phyloP scores from a whole-genome alignment of 2,329 filamentous ascomycete species.

The Neoarthrinium moseri region DNA sequence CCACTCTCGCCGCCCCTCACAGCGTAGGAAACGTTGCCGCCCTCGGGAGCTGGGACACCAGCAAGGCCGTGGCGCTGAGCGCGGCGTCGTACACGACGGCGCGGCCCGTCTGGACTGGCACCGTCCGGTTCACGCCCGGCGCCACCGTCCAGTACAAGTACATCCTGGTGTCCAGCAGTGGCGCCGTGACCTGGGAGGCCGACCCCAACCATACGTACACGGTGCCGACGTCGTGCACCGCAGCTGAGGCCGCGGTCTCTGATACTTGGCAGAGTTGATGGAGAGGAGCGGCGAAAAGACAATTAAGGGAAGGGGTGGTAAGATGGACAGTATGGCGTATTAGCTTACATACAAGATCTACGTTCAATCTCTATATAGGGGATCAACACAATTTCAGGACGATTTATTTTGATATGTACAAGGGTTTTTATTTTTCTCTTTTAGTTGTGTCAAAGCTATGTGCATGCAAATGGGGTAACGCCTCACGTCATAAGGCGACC shows the following conservation, averaged over 20 bases:
- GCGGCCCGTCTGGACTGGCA: slow-evolving; percentile 50
- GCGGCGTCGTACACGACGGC: slow-evolving; percentile 46
- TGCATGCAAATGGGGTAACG: too few relatives aligned
- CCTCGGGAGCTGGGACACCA: slow-evolving; percentile 51
- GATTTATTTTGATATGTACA: too few relatives aligned
- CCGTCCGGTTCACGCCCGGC: slow-evolving; percentile 44
- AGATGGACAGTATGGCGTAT: too few relatives aligned
- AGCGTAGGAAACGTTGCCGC: slow-evolving; percentile 22
- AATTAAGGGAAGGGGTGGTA: too few relatives aligned
- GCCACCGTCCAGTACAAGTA: slow-evolving; percentile 54
- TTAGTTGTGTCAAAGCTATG: too few relatives aligned
- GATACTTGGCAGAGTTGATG: slow-evolving; percentile 20
- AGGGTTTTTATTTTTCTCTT: too few relatives aligned
- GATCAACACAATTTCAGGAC: too few relatives aligned
- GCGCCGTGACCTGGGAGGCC: slow-evolving; percentile 52
- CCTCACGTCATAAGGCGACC: too few relatives aligned
- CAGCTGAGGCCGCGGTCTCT: slow-evolving; percentile 17
- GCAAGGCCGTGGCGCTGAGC: slow-evolving; percentile 42
- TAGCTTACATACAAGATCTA: too few relatives aligned
- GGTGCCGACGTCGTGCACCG: slow-evolving; percentile 20
- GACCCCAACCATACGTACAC: slow-evolving; percentile 35
- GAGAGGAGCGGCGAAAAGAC: too few relatives aligned
- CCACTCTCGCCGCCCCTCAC: not conserved
- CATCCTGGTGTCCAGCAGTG: slow-evolving; percentile 45
- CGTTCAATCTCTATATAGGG: too few relatives aligned